Evolutionary conservation across 2,329 filamentous ascomycete genomes (phyloP).

Genomic region (Boeremia lycopersici): DNA sequence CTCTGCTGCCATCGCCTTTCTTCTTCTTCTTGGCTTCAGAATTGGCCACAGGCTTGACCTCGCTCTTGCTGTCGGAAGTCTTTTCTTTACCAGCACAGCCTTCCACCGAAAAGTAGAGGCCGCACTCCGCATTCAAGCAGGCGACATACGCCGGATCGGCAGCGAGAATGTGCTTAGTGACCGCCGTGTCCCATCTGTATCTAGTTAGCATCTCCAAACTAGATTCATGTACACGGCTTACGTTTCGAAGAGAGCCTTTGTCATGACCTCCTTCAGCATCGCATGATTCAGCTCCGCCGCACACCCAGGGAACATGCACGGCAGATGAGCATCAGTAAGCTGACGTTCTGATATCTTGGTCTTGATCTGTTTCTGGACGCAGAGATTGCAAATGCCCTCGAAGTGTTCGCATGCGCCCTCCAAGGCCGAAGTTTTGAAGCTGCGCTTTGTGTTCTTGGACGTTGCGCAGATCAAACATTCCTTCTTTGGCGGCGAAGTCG

Average conservation of each 20-base stretch:
- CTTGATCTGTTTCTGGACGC: constrained; percentile 28
- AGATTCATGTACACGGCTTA: constrained; percentile 13
- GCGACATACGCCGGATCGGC: constrained; percentile 18
- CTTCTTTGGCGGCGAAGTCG: constrained; percentile 1
- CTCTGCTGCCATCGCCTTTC: constrained; percentile 18
- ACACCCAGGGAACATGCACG: constrained; percentile 25
- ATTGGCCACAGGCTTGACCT: background rate
- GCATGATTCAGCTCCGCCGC: constrained; percentile 13
- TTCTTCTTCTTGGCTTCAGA: background rate
- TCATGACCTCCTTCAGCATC: constrained; percentile 15
- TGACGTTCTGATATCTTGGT: constrained; percentile 20
- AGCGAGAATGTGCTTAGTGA: constrained; percentile 22
- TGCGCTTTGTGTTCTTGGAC: constrained; percentile 9
- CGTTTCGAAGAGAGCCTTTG: constrained; percentile 18
- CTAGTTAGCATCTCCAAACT: background rate
- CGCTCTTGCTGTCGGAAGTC: background rate
- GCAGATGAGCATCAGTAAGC: constrained; percentile 20
- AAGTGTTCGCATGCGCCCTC: constrained; percentile 27
- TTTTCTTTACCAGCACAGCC: constrained; percentile 16
- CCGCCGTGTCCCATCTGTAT: constrained; percentile 29
- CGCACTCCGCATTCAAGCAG: constrained; percentile 30
- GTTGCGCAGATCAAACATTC: constrained; percentile 29
- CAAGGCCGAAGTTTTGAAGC: constrained; percentile 16
- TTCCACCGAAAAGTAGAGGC: constrained; percentile 31
- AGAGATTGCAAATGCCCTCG: constrained; percentile 23